These are phyloP conservation scores for Epichloe gansuensis DNA, from an alignment of 2,329 filamentous ascomycete species.

Conservation along the genomic window DNA sequence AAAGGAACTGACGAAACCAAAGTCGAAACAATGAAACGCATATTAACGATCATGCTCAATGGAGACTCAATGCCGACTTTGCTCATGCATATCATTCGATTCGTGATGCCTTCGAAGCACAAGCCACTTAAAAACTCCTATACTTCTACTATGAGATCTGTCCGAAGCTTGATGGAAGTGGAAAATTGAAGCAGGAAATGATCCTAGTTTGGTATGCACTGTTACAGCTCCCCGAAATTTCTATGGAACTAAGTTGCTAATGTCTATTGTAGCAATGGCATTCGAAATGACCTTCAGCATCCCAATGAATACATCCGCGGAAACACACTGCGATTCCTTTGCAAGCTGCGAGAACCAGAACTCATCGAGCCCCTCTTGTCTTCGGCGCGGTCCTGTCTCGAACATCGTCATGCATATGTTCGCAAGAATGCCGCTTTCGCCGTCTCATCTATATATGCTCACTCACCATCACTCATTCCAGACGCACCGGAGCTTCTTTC, in stretches of 20 bases:
- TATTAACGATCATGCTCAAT: slow-evolving; percentile 95
- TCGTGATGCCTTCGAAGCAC: slow-evolving; percentile 97
- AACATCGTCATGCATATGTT: slow-evolving; percentile 94
- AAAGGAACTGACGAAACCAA: slow-evolving; percentile 90
- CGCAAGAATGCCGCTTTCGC: slow-evolving; percentile 97
- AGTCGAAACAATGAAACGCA: slow-evolving; percentile 90
- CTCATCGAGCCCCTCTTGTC: slow-evolving; percentile 92
- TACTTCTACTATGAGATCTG: slow-evolving; percentile 99
- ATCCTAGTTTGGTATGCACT: slow-evolving; percentile 78
- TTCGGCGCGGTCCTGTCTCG: slow-evolving; percentile 80
- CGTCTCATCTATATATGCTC: slow-evolving; percentile 80
- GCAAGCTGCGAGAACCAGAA: slow-evolving; percentile 90
- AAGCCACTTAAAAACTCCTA: slow-evolving; percentile 94
- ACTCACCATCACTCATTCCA: slow-evolving; percentile 84
- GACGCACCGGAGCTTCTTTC: slow-evolving; percentile 89
- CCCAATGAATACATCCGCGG: slow-evolving; percentile 97
- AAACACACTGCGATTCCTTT: slow-evolving; percentile 95
- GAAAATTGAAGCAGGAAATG: slow-evolving; percentile 99
- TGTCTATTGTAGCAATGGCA: slow-evolving; percentile 65
- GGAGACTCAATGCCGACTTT: slow-evolving; percentile 91
- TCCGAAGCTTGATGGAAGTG: slow-evolving; percentile 80
- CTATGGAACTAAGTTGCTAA: not conserved
- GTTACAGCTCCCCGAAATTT: not conserved
- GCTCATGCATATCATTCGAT: slow-evolving; percentile 99
- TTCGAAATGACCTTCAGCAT: slow-evolving; percentile 93